Base-by-base conservation (phyloP, 2,329 filamentous ascomycete genomes). In the Nigrospora sphaerica region DNA sequence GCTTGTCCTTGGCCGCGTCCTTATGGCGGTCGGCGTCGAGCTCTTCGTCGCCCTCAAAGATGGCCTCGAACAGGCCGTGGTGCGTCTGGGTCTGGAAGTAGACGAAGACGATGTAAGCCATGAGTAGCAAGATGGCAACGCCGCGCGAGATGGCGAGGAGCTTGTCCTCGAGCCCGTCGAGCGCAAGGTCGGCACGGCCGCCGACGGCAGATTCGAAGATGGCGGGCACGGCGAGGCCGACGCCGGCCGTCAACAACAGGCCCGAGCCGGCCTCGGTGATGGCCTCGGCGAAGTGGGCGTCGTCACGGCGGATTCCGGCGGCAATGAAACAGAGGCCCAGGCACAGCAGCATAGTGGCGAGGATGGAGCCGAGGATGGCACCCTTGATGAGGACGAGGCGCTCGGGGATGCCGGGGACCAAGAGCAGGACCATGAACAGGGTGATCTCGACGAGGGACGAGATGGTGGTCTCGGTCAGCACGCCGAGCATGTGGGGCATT, bases 381-480 rank as follows among this genome's bases (percentile, higher is more conserved):
- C 87, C 87, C 59, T 88, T 81, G 55, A 95, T 88, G 54, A 93
- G 86, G n/a, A 76, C 73, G 49, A 85, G 82, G 62, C 71, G 64
- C 23, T 28, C 23, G 44, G 71, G 54, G 2, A 70, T 64, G 12
- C 62, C 63, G 1, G n/a, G 4, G 7, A 2, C 12, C 7, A 45
- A 12, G 5, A 93, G 73, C 39, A 95, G 68, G 3, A 91, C 78
- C 71, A 92, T 85, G 66, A 95, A 93, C 31, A 95, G 69, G 40
- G 95, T 78, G 47, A 95, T 84, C 61, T 95, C 88, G 44, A 93
- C 87, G 11, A 90, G 67, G 1, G 86, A 87, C 3, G 85, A 86
- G 44, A 90, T 62, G 0, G 77, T 80, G 2, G 77, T 81, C 57
- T 83, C 79, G 14, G 73, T 61, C 50, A 87, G 62, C 12, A 86